These are phyloP conservation scores for Nakaseomyces bracarensis DNA, from an alignment of 1,139 yeast genomes.

Conservation along the genomic window DNA sequence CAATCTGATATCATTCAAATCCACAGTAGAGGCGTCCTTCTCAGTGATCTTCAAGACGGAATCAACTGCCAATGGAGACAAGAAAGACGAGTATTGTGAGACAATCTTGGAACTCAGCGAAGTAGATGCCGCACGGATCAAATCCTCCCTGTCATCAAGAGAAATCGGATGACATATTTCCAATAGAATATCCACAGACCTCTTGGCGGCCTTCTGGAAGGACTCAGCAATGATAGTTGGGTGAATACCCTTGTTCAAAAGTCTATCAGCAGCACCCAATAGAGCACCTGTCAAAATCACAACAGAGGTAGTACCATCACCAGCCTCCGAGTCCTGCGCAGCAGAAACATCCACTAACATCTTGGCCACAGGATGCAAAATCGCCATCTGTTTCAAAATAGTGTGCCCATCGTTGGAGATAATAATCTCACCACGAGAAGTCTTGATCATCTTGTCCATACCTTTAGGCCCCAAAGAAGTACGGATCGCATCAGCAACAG, in stretches of 20 bases:
- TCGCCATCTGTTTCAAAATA: constrained; percentile 93
- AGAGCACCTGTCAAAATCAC: constrained; percentile 93
- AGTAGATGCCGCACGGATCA: constrained; percentile 88
- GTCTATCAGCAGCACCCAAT: constrained; percentile 87
- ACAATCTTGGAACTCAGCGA: constrained; percentile 92
- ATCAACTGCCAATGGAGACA: constrained; percentile 93
- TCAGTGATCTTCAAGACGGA: constrained; percentile 75
- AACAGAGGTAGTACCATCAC: constrained; percentile 97
- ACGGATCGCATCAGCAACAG: constrained; percentile 96
- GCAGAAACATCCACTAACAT: constrained; percentile 97
- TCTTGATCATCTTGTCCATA: constrained; percentile 98
- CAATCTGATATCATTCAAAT: constrained; percentile 76
- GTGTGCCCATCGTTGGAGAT: constrained; percentile 98
- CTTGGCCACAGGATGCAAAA: constrained; percentile 95
- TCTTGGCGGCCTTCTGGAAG: constrained; percentile 83
- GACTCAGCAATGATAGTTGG: constrained; percentile 94
- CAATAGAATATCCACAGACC: constrained; percentile 76
- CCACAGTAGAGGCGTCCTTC: constrained; percentile 59
- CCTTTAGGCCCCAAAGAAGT: constrained; percentile 98
- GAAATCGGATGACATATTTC: constrained; percentile 79
- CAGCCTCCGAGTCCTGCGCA: constrained; percentile 97
- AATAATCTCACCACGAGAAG: constrained; percentile 84
- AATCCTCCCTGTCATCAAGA: constrained; percentile 67
- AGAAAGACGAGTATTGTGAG: constrained; percentile 73
- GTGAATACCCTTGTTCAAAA: constrained; percentile 84